Evolutionary conservation across 2,329 filamentous ascomycete species (phyloP).

Genomic region (Blumeria hordei): DNA sequence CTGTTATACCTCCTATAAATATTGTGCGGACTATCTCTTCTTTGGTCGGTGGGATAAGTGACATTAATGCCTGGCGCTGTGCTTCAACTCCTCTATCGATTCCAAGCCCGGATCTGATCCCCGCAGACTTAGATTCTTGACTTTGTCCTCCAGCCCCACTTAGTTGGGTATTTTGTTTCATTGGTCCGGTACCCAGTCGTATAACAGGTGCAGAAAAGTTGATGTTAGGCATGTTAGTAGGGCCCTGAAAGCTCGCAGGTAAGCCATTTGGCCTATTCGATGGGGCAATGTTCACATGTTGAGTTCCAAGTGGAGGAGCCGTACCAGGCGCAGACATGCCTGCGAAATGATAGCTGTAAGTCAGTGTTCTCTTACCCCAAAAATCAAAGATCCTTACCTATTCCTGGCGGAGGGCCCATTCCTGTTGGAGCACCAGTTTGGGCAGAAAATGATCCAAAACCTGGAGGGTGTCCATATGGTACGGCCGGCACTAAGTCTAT

Average conservation of each 20-base stretch:
- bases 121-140: conserved; percentile 19
- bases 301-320: conserved; percentile 52
- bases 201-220: conserved; percentile 97
- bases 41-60: conserved; percentile 55
- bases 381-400: conserved; percentile 33
- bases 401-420: conserved; percentile 57
- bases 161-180: conserved; percentile 28
- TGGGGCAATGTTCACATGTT: conserved; percentile 48
- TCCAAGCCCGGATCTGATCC: conserved; percentile 17
- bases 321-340: conserved; percentile 68
- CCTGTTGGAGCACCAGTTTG: conserved; percentile 31
- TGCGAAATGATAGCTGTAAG: conserved; percentile 40
- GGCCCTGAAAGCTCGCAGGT: conserved; percentile 65
- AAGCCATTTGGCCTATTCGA: conserved; percentile 60
- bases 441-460: conserved; percentile 46
- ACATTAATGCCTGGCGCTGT: conserved; percentile 40
- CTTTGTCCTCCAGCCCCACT: conserved; percentile 19
- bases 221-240: conserved; percentile 84
- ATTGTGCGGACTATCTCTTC: conserved; percentile 85
- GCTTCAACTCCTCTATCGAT: conserved; percentile 31
- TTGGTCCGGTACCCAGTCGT: conserved; percentile 56
- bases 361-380: conserved; percentile 5
- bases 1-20: conserved; percentile 68
- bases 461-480: conserved; percentile 47
- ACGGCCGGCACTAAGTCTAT: conserved; percentile 9